Percentiles rank a stretch among this genome's conserved stretches.
Conservation (phyloP, 768 basidiomycete genomes). For the Xanthoconium purpureum region DNA sequence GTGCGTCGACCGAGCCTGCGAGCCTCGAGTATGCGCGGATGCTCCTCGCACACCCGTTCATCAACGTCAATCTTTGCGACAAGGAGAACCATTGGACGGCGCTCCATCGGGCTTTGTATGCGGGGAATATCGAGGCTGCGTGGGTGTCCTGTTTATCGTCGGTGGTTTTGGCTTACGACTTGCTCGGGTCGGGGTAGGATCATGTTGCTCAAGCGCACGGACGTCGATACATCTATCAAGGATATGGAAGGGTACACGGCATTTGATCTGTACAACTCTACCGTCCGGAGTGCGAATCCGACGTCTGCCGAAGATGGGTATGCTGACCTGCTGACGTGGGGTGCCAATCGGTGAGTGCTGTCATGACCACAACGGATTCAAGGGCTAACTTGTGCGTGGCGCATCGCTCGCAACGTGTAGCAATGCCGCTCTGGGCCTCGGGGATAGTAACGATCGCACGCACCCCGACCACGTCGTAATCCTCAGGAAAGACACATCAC, state of each 20-base stretch:
- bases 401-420: constrained; percentile 32
- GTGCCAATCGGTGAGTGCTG: constrained; percentile 62
- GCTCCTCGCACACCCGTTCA: constrained; percentile 67
- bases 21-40: constrained; percentile 74
- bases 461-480: constrained; percentile 76
- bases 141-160: constrained; percentile 33
- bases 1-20: constrained; percentile 53
- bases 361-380: neutral
- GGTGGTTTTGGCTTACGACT: neutral
- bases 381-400: neutral
- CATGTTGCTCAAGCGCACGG: constrained; percentile 69
- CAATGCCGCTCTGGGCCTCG: constrained; percentile 83
- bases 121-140: constrained; percentile 71
- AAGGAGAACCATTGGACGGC: constrained; percentile 89
- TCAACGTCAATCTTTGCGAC: constrained; percentile 81
- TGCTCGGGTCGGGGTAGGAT: constrained; percentile 47
- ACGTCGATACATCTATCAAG: constrained; percentile 69
- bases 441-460: constrained; percentile 72
- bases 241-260: constrained; percentile 89
- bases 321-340: constrained; percentile 83
- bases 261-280: constrained; percentile 91
- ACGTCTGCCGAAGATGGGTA: constrained; percentile 30
- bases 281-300: constrained; percentile 71
- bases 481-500: constrained; percentile 15
- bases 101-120: constrained; percentile 82